Conservation (phyloP, 768 basidiomycete species). For the Mycena leptocephala region DNA sequence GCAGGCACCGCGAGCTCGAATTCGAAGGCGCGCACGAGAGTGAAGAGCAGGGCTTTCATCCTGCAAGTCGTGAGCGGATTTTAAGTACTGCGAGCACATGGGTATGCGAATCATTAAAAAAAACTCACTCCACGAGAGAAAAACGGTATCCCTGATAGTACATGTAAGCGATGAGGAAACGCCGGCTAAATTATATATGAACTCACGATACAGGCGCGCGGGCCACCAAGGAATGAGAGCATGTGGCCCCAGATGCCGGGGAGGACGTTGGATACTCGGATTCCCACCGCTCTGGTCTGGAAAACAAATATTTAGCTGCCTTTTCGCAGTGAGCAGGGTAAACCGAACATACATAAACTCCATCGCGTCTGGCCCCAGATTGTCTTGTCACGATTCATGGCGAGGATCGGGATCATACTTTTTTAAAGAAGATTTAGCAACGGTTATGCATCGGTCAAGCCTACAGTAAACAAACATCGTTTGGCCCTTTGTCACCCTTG, state of each 20-base stretch:
- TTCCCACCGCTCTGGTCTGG: constrained; percentile 71
- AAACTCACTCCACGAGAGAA: constrained; percentile 63
- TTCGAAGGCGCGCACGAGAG: constrained; percentile 67
- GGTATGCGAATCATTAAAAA: neutral
- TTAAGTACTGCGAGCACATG: neutral
- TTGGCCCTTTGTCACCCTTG: constrained; percentile 37
- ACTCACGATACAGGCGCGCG: constrained; percentile 63
- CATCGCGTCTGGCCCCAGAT: constrained; percentile 68
- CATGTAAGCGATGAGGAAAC: constrained; percentile 25
- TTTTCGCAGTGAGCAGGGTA: constrained; percentile 21
- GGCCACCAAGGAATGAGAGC: constrained; percentile 66
- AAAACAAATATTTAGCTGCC: no score
- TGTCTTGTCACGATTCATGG: constrained; percentile 57
- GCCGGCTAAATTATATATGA: no score
- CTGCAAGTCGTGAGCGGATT: constrained; percentile 37
- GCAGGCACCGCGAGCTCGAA: constrained; percentile 69
- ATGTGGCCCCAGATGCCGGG: constrained; percentile 66
- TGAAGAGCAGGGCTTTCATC: constrained; percentile 64
- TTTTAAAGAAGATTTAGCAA: constrained; percentile 5
- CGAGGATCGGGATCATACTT: constrained; percentile 56
- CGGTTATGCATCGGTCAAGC: neutral
- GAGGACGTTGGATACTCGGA: constrained; percentile 47
- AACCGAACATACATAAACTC: constrained; percentile 61
- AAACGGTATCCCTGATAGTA: constrained; percentile 57
- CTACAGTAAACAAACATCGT: constrained; percentile 35